Evolutionary conservation across 2,329 filamentous ascomycete genomes (phyloP).

Genomic region (Fusarium palustre): DNA sequence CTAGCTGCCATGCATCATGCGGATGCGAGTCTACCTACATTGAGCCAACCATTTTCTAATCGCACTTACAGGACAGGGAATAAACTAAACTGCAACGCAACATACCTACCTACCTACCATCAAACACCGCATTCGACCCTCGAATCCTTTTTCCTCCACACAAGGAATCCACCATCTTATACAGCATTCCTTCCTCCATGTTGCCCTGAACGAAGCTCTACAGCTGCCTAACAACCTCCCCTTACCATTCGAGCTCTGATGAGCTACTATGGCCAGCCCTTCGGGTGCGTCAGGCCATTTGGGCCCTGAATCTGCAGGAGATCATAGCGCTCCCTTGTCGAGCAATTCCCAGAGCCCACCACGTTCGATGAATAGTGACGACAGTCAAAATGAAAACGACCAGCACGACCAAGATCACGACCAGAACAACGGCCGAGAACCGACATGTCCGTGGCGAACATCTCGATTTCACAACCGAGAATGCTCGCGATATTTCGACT

Average conservation of each 20-base stretch:
- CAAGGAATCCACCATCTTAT: not conserved
- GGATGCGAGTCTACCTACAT: conserved; percentile 33
- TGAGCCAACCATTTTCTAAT: conserved; percentile 45
- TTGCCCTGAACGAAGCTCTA: conserved; percentile 26
- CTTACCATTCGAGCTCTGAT: conserved; percentile 33
- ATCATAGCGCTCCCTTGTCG: conserved; percentile 27
- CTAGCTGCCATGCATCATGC: conserved; percentile 42
- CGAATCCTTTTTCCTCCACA: not conserved
- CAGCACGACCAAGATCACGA: conserved; percentile 1
- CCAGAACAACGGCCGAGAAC: conserved; percentile 6
- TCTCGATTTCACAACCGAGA: conserved; percentile 56
- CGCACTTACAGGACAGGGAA: conserved; percentile 36
- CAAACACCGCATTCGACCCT: conserved; percentile 25
- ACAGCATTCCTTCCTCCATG: conserved; percentile 17
- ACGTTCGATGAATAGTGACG: conserved; percentile 57
- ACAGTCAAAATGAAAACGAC: conserved; percentile 23
- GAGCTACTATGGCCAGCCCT: conserved; percentile 47
- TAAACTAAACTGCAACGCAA: conserved; percentile 6
- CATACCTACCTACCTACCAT: conserved; percentile 13
- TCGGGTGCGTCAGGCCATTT: conserved; percentile 35
- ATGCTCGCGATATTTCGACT: conserved; percentile 62
- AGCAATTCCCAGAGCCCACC: conserved; percentile 46
- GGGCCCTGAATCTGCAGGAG: conserved; percentile 31
- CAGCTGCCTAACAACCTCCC: conserved; percentile 10
- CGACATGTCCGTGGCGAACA: conserved; percentile 55